Evolutionary conservation across 768 basidiomycete genomes (phyloP), one percentile per base, ranked within the genome.

Genomic region (Boletellus ananiceps): DNA sequence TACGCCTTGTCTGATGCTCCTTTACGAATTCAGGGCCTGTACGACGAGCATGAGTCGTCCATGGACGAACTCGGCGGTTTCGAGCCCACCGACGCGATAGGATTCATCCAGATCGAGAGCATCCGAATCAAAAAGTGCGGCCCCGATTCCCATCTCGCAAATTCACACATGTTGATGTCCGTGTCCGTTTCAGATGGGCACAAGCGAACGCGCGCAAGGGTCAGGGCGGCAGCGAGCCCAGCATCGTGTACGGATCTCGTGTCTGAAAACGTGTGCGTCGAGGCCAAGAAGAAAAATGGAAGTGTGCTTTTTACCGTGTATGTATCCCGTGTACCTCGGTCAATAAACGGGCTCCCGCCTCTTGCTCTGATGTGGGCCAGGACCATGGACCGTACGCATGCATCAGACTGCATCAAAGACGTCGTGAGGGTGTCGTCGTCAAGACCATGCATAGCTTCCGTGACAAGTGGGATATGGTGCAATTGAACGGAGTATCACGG

Each of bases 51-150:
- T 29, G 80, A 96, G 71, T 92, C 91, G 9, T 96, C 93, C 47
- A 98, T 99, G 96, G 96, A 99, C 68, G 93, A 95, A 73, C 83
- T 97, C 50, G 95, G 96, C 52, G 95, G 94, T 37, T 98, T 99
- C 71, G 92, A 95, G 72, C 94, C 94, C 18, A 90, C 88, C 29
- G 93, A 95, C 63, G 93, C 93, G 32, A 81, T 88, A 43, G 94
- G 94, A 4, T 98, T 98, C 78, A 97, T 98, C 71, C 85, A 88
- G 63, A 97, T 99, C 57, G 91, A 96, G 69, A 91, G 91, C 29
- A 98, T 99, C 69, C 83, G 96, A 40, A 93, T 99, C 70, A 97
- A 96, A 78, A 93, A 96, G 85, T 95, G 65, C 54, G 85, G 72
- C 38, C 2, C 16, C 5, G 19, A 2, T 29, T 29, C 11, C 19